phyloP scores from a whole-genome alignment of 371 early-diverging fungal genomes.

The Hamiltosporidium tvaerminnensis region DNA sequence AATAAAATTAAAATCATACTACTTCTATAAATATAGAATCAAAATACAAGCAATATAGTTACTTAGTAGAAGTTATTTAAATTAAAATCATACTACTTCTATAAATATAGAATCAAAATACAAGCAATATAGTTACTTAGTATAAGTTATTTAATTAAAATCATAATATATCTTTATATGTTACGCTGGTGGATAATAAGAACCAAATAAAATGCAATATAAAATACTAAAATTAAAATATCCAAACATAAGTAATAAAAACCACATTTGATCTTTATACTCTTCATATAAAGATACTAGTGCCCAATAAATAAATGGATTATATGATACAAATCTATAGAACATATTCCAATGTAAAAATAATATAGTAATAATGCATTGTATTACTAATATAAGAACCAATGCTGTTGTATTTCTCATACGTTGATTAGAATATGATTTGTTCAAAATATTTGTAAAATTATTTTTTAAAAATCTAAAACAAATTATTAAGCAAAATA shows the following conservation, averaged over 20 bases:
- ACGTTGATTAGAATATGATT: not conserved
- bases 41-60: too few species aligned
- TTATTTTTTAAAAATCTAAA: conserved; percentile 4
- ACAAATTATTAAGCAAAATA: conserved; percentile 21
- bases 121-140: too few species aligned
- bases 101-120: too few species aligned
- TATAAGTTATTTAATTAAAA: too few species aligned
- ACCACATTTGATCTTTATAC: not conserved
- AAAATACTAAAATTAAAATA: conserved; percentile 40
- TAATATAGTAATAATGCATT: conserved; percentile 37
- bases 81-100: too few species aligned
- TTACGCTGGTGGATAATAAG: conserved; percentile 48
- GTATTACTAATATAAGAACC: conserved; percentile 16
- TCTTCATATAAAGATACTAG: conserved; percentile 14
- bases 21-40: too few species aligned
- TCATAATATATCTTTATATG: conserved; percentile 7
- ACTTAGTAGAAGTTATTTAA: too few species aligned
- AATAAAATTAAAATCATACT: too few species aligned
- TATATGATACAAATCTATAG: conserved; percentile 48
- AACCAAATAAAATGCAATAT: conserved; percentile 41
- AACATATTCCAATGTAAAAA: conserved; percentile 50
- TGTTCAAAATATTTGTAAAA: not conserved
- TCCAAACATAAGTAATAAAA: conserved; percentile 19
- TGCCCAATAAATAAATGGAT: conserved; percentile 50
- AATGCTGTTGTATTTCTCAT: not conserved